Evolutionary conservation across 164 flowering plant species (phyloP).

Genomic region (Annona squamosa): DNA sequence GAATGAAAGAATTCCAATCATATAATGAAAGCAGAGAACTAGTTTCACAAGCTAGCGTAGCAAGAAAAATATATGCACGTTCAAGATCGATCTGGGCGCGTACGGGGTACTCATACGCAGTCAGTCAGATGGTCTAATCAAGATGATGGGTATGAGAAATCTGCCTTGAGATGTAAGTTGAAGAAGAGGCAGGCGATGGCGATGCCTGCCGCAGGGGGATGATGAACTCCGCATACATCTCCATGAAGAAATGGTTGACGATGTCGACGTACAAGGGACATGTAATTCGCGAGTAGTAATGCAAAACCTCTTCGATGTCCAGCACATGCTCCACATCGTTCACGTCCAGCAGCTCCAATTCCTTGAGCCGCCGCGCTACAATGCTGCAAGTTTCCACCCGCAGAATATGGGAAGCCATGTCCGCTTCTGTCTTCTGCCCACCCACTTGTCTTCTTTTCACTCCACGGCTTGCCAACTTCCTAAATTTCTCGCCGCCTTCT

Average conservation of each 20-base stretch:
- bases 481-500: slow-evolving; percentile 14
- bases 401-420: slow-evolving; percentile 2
- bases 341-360: slow-evolving; percentile 53
- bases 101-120: neutral
- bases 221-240: slow-evolving; percentile 40
- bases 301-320: slow-evolving; percentile 72
- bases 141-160: neutral
- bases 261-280: slow-evolving; percentile 70
- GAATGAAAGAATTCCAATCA: too few relatives aligned
- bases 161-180: neutral
- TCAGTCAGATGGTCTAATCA: neutral
- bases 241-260: slow-evolving; percentile 64
- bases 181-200: neutral
- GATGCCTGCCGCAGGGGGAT: slow-evolving; percentile 6
- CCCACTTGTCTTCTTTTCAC: neutral
- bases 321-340: slow-evolving; percentile 48
- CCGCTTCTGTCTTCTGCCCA: slow-evolving; percentile 7
- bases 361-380: slow-evolving; percentile 49
- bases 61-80: too few relatives aligned
- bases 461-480: slow-evolving; percentile 11
- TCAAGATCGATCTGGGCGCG: neutral
- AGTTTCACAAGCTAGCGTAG: too few relatives aligned
- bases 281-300: slow-evolving; percentile 66
- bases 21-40: too few relatives aligned
- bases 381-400: slow-evolving; percentile 16